phyloP scores from a whole-genome alignment of 1,139 yeast species.

The Yamadazyma trypodendri region DNA sequence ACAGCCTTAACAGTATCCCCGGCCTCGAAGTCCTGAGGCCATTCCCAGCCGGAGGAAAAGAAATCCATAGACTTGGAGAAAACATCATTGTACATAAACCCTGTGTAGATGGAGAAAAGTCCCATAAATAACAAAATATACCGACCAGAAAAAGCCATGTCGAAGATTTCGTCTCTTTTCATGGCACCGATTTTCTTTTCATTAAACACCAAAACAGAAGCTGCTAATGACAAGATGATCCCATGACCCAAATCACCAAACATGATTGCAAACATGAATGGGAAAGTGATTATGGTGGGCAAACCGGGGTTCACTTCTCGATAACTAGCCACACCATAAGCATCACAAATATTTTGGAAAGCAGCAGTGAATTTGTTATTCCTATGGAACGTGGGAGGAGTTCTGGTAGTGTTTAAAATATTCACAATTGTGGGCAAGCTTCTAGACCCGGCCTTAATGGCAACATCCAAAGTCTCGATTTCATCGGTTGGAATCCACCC shows the following conservation, averaged over 20 bases:
- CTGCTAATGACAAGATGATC: conserved; percentile 60
- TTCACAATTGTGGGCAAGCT: conserved; percentile 72
- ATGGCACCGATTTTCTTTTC: conserved; percentile 58
- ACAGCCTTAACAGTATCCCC: conserved; percentile 61
- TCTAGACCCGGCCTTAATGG: conserved; percentile 30
- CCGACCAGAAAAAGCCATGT: conserved; percentile 78
- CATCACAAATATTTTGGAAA: conserved; percentile 75
- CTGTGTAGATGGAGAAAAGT: conserved; percentile 74
- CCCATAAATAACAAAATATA: conserved; percentile 77
- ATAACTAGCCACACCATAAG: conserved; percentile 76
- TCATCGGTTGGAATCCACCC: conserved; percentile 80
- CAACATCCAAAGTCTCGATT: conserved; percentile 32
- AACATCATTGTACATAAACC: conserved; percentile 71
- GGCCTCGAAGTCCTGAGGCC: conserved; percentile 58
- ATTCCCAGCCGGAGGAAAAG: conserved; percentile 73
- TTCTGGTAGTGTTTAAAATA: conserved; percentile 60
- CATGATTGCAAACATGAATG: conserved; percentile 86
- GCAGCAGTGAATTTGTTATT: conserved; percentile 76
- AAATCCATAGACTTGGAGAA: conserved; percentile 76
- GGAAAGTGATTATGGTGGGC: conserved; percentile 77
- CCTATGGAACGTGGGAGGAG: conserved; percentile 79
- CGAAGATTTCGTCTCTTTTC: conserved; percentile 76
- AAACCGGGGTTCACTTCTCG: conserved; percentile 80
- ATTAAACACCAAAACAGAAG: conserved; percentile 55
- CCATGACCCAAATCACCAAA: conserved; percentile 89